Conservation (phyloP, 2,329 filamentous ascomycete genomes). For the Torrubiellomyces zombiae region DNA sequence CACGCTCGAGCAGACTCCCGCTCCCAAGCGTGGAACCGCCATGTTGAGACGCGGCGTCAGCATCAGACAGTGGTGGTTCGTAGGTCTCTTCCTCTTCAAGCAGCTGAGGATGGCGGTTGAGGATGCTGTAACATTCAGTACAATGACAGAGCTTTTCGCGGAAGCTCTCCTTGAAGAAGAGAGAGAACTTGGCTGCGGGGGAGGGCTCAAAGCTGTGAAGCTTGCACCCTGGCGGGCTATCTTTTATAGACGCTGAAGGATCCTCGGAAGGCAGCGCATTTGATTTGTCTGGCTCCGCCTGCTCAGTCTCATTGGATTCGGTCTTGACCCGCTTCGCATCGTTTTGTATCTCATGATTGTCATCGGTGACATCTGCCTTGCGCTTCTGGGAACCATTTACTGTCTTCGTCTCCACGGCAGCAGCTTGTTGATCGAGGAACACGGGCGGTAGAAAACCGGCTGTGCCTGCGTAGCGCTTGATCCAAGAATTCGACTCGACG, state of each 20-base stretch:
- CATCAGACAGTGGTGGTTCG: constrained; percentile 70
- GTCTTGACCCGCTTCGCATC: constrained; percentile 37
- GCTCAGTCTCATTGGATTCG: constrained; percentile 15
- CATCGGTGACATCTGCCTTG: constrained; percentile 44
- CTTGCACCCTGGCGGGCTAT: constrained; percentile 33
- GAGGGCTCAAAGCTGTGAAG: constrained; percentile 38
- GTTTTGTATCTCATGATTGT: constrained; percentile 22
- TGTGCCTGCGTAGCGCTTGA: constrained; percentile 71
- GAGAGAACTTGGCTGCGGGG: constrained; percentile 48
- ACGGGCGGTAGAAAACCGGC: constrained; percentile 66
- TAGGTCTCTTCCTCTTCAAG: constrained; percentile 91
- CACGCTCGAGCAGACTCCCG: constrained; percentile 73
- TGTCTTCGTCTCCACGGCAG: constrained; percentile 1
- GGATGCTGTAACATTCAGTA: constrained; percentile 55
- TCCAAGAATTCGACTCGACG: constrained; percentile 74
- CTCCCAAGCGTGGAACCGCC: constrained; percentile 49
- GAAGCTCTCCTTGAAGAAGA: constrained; percentile 71
- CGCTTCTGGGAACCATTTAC: constrained; percentile 39
- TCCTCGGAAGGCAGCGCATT: too few relatives aligned
- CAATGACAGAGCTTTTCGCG: constrained; percentile 73
- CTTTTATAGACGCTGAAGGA: constrained; percentile 6
- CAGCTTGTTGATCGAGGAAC: constrained; percentile 19
- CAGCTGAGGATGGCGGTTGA: constrained; percentile 60
- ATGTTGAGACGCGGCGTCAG: constrained; percentile 32
- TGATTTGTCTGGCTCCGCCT: too few relatives aligned